Evolutionary conservation across 768 basidiomycete species (phyloP), one percentile per base, ranked within the genome.

Genomic region (Erythrobasidium yunnanense): DNA sequence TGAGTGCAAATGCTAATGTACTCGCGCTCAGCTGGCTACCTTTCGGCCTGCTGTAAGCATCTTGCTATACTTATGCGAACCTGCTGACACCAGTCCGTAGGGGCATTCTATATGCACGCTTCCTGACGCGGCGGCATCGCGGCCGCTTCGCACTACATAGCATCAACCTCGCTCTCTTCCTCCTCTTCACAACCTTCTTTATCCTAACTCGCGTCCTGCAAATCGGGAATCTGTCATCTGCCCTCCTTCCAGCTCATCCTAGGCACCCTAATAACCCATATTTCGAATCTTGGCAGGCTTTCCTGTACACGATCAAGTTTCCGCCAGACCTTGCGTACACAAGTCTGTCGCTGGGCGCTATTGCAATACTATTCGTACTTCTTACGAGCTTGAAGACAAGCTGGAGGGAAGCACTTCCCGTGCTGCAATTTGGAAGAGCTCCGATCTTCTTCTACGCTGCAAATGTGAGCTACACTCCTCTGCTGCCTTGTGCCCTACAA

Each of bases 21-120:
- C n/a, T n/a, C n/a, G n/a, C n/a, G n/a, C n/a, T n/a, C n/a, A 63
- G 60, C 47, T 63, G 60, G 60, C 47, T 63, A 27, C 60, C 60
- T 2, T 63, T 63, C 47, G 60, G 60, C 3, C 49, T 63, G 3
- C 23, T 63, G 49, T 51, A 23, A 51, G 49, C 25, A 13, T 8
- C 11, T 8, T 51, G 11, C 13, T 8, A 13, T 51, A 51, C 11
- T 51, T 15, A 15, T 51, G 23, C 49, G 17, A 7, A 51, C 49
- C 11, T 25, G 22, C n/a, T 51, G 49, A 8, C 49, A 18, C 23
- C 17, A 8, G 23, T 25, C 7, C 49, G 49, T 25, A 51, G 49
- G 18, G 60, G 60, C 2, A 47, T 63, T 8, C 47, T 63, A n/a
- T 51, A 49, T 23, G 60, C 46, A 4, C 60, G 60, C 46, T 63